These are phyloP conservation scores for Daldinia caldariorum DNA, from an alignment of 495 filamentous ascomycete genomes.

Conservation along the genomic window DNA sequence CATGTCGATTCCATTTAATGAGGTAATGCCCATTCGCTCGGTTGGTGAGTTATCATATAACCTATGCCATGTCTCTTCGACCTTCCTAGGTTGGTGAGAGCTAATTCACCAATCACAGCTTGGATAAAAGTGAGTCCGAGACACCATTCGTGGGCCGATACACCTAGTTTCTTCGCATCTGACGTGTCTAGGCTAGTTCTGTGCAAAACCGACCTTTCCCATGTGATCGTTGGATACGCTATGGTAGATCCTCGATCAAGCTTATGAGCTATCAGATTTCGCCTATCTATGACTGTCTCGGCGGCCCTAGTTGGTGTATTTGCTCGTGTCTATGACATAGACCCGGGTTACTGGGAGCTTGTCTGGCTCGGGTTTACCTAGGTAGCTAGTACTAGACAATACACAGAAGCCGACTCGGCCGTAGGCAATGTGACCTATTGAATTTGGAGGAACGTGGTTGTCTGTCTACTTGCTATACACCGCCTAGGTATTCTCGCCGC, in stretches of 20 bases:
- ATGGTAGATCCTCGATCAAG: conserved; percentile 2
- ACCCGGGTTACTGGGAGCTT: neutral
- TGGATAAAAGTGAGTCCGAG: neutral
- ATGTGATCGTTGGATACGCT: neutral
- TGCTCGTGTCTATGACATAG: neutral
- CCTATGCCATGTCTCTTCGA: neutral
- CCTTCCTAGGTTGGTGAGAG: neutral
- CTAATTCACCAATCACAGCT: neutral
- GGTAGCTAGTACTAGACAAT: neutral
- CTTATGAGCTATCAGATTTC: neutral
- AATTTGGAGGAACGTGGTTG: neutral
- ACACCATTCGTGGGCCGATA: neutral
- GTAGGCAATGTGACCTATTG: neutral
- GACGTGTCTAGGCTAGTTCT: neutral
- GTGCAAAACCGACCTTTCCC: neutral
- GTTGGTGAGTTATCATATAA: neutral
- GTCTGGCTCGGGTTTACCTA: neutral
- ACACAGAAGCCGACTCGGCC: neutral
- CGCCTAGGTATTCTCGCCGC: neutral
- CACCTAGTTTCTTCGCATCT: neutral
- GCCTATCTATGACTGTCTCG: neutral
- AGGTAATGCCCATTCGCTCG: too few species aligned
- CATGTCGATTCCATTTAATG: neutral
- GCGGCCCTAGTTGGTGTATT: neutral
- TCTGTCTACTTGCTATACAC: neutral